Conservation (phyloP, 2,329 filamentous ascomycete species). For the Aspergillus neoniger region DNA sequence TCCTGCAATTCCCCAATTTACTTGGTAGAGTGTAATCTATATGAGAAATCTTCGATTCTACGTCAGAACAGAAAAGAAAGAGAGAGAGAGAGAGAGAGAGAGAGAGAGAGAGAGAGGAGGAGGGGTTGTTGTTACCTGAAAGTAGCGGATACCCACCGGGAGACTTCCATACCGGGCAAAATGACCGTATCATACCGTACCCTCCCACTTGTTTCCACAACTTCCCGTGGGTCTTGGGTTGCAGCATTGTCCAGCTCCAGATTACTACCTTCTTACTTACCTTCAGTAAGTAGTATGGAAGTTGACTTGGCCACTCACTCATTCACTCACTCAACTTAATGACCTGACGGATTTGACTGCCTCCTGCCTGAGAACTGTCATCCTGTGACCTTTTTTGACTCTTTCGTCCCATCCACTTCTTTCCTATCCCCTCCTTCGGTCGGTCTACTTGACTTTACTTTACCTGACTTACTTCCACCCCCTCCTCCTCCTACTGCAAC, state of each 20-base stretch:
- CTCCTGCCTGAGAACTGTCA: background rate
- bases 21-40: no score
- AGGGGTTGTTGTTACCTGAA: background rate
- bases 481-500: constrained; percentile 17
- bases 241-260: constrained; percentile 2
- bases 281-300: no score
- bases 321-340: no score
- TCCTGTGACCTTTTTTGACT: background rate
- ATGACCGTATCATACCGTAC: background rate
- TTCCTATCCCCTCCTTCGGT: constrained; percentile 3
- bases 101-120: no score
- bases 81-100: no score
- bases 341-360: background rate
- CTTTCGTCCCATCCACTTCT: background rate
- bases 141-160: background rate
- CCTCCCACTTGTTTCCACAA: background rate
- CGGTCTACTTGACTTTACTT: constrained; percentile 9
- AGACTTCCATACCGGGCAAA: background rate
- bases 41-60: no score
- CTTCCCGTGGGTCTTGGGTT: background rate
- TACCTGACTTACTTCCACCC: background rate
- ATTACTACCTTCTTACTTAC: background rate
- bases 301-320: background rate
- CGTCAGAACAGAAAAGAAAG: no score
- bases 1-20: no score